phyloP scores from a whole-genome alignment of 805 yeast species.

The Teunomyces panamensis region DNA sequence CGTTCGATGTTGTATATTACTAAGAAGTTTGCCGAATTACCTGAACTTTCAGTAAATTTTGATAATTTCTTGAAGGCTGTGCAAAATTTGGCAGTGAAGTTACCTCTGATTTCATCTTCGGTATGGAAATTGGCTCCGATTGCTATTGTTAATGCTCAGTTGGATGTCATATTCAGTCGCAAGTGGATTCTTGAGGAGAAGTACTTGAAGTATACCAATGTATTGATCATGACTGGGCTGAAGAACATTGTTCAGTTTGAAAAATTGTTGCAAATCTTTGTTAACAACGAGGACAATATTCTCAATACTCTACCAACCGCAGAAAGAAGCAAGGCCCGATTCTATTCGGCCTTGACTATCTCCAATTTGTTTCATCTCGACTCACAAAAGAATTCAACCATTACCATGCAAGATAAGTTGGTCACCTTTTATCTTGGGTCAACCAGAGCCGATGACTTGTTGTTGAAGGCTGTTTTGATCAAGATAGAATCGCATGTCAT shows the following conservation, averaged over 20 bases:
- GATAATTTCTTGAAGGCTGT: slow-evolving; percentile 25
- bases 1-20: slow-evolving; percentile 61
- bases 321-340: slow-evolving; percentile 26
- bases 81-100: slow-evolving; percentile 12
- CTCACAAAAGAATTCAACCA: slow-evolving; percentile 43
- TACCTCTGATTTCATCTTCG: slow-evolving; percentile 8
- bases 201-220: slow-evolving; percentile 46
- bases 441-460: slow-evolving; percentile 53
- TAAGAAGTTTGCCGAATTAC: slow-evolving; percentile 56
- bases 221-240: slow-evolving; percentile 35
- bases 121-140: slow-evolving; percentile 42
- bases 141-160: slow-evolving; percentile 55
- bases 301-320: slow-evolving; percentile 26
- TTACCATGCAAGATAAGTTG: slow-evolving; percentile 47
- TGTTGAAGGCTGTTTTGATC: slow-evolving; percentile 56
- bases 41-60: slow-evolving; percentile 24
- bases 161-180: slow-evolving; percentile 55
- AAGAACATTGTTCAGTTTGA: slow-evolving; percentile 38
- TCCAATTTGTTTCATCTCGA: slow-evolving; percentile 50
- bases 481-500: slow-evolving; percentile 53
- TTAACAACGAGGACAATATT: slow-evolving; percentile 48
- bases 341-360: slow-evolving; percentile 45
- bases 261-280: slow-evolving; percentile 60
- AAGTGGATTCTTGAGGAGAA: slow-evolving; percentile 43
- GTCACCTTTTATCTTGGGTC: slow-evolving; percentile 60